phyloP scores from a whole-genome alignment of 2,329 filamentous ascomycete genomes.

The Aspergillus transmontanensis region DNA sequence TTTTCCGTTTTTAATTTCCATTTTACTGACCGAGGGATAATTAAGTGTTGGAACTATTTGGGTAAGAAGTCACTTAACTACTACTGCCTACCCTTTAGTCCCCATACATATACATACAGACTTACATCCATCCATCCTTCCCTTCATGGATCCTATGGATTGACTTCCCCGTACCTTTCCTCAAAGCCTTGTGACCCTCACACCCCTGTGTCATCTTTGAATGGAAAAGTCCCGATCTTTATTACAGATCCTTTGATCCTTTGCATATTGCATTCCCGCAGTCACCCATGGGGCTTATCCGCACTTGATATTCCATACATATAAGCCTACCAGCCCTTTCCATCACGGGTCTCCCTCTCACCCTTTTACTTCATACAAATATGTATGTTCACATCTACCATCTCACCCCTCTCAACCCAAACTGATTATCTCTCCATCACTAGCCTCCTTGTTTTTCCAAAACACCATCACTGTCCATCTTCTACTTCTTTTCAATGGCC shows the following conservation, averaged over 20 bases:
- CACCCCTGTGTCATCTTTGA: constrained; percentile 26
- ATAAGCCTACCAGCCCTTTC: constrained; percentile 18
- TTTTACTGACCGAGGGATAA: background rate
- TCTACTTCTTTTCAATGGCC: constrained; percentile 30
- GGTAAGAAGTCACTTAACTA: background rate
- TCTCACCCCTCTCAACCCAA: constrained; percentile 10
- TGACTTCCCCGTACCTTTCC: constrained; percentile 24
- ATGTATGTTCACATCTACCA: constrained; percentile 14
- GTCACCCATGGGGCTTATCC: constrained; percentile 23
- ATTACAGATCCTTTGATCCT: constrained; percentile 18
- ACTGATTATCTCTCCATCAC: constrained; percentile 12
- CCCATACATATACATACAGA: background rate
- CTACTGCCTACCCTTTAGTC: background rate
- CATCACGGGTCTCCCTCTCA: background rate
- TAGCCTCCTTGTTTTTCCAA: background rate
- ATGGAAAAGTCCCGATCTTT: constrained; percentile 20
- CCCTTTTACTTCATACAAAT: constrained; percentile 8
- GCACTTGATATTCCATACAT: constrained; percentile 18
- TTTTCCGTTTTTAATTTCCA: background rate
- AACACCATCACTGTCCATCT: constrained; percentile 6
- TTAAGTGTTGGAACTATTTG: constrained; percentile 1
- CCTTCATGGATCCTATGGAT: constrained; percentile 1
- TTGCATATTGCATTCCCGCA: constrained; percentile 24
- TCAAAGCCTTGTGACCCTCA: constrained; percentile 23
- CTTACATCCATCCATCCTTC: background rate